Percentiles rank a stretch among this genome's conserved stretches.
phyloP scores from a whole-genome alignment of 163 green algal genomes.

The Prototheca stagnorum region DNA sequence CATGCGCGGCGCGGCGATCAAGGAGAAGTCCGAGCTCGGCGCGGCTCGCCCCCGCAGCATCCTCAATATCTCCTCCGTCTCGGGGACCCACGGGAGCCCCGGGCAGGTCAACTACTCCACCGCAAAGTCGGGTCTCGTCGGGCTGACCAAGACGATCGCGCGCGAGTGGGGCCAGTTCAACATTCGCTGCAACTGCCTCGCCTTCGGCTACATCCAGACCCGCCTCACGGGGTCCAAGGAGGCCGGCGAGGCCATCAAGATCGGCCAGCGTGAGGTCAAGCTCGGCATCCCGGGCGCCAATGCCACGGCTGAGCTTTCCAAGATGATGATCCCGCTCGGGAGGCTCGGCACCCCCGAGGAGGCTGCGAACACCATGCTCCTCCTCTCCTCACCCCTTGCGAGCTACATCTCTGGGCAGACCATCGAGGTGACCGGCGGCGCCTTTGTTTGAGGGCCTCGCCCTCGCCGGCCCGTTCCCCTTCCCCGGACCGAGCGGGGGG shows the following conservation, averaged over 20 bases:
- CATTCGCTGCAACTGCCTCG: slow-evolving; percentile 67
- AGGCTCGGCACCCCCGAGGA: slow-evolving; percentile 53
- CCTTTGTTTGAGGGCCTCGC: slow-evolving; percentile 29
- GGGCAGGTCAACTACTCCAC: slow-evolving; percentile 66
- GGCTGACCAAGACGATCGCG: slow-evolving; percentile 64
- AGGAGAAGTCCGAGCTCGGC: slow-evolving; percentile 30
- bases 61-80: slow-evolving; percentile 68
- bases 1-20: slow-evolving; percentile 61
- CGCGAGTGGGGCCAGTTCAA: slow-evolving; percentile 70
- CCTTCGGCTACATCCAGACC: slow-evolving; percentile 66
- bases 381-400: slow-evolving; percentile 42
- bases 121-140: slow-evolving; percentile 63
- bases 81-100: slow-evolving; percentile 57
- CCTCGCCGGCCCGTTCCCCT: background rate
- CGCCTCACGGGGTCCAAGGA: slow-evolving; percentile 49
- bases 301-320: slow-evolving; percentile 17
- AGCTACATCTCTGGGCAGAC: slow-evolving; percentile 60
- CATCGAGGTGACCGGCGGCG: slow-evolving; percentile 61
- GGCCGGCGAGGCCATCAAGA: slow-evolving; percentile 22
- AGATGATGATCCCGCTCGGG: slow-evolving; percentile 40
- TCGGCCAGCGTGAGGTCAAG: slow-evolving; percentile 36
- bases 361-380: slow-evolving; percentile 58
- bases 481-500: too few species aligned
- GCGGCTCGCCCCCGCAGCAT: slow-evolving; percentile 39
- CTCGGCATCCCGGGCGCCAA: slow-evolving; percentile 46